Percentiles rank a stretch among this genome's conserved stretches.
Evolutionary conservation across 2,329 filamentous ascomycete species (phyloP).

Genomic region (Aspergillus jensenii): DNA sequence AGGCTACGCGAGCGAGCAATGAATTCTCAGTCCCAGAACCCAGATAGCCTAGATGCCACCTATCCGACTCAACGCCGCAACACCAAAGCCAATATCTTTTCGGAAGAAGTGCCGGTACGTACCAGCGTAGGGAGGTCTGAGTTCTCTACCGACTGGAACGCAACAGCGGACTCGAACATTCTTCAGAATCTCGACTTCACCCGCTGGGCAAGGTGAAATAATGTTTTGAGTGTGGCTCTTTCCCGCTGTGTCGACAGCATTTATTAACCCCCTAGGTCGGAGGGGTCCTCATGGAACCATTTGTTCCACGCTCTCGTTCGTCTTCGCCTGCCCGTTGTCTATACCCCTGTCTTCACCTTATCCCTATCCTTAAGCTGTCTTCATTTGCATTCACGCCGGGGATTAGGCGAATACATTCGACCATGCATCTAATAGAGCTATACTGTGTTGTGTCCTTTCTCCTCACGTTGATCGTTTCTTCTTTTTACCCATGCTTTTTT

Average conservation of each 20-base stretch:
- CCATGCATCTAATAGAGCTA: background rate
- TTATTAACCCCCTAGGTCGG: background rate
- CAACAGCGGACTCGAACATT: slow-evolving; percentile 37
- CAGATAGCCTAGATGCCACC: slow-evolving; percentile 32
- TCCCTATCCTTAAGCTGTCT: background rate
- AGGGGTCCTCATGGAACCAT: background rate
- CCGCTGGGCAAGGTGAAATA: slow-evolving; percentile 41
- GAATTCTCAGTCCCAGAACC: slow-evolving; percentile 26
- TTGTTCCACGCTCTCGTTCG: background rate
- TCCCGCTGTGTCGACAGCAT: background rate
- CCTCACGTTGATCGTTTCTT: background rate
- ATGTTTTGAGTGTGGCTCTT: background rate
- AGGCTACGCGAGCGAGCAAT: slow-evolving; percentile 65
- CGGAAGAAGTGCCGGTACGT: slow-evolving; percentile 36
- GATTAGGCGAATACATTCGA: background rate
- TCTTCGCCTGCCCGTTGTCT: background rate
- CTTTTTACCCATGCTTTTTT: background rate
- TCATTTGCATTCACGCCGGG: background rate
- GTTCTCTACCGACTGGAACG: slow-evolving; percentile 38
- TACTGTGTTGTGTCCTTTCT: background rate
- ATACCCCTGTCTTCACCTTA: background rate
- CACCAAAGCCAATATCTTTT: slow-evolving; percentile 40
- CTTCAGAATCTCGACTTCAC: slow-evolving; percentile 44
- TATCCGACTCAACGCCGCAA: slow-evolving; percentile 35
- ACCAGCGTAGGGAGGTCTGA: slow-evolving; percentile 32